A percentile compares a stretch with the other conserved stretches of the same genome.
Evolutionary conservation across 2,329 filamentous ascomycete species (phyloP).

Genomic region (Verruconis gallopava): DNA sequence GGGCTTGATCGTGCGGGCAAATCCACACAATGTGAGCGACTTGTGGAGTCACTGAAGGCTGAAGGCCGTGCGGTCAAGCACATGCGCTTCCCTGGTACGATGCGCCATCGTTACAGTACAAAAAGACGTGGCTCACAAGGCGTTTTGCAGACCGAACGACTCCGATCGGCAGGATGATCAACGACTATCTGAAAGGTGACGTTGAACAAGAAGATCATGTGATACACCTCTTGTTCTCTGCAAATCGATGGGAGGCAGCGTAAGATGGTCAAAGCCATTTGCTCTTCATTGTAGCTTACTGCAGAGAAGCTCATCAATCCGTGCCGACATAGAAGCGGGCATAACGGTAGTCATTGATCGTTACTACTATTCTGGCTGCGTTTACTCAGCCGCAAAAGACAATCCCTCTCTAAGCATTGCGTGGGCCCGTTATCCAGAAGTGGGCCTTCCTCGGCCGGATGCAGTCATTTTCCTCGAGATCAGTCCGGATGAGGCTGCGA

Average conservation of each 20-base stretch:
- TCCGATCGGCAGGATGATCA: constrained; percentile 76
- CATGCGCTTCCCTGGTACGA: constrained; percentile 52
- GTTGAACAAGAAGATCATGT: constrained; percentile 71
- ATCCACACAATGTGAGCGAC: constrained; percentile 69
- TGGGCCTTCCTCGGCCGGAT: constrained; percentile 78
- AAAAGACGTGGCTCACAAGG: constrained; percentile 1
- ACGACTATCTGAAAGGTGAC: constrained; percentile 62
- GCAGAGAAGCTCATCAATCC: constrained; percentile 20
- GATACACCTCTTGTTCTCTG: constrained; percentile 80
- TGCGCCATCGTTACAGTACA: neutral
- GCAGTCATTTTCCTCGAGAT: constrained; percentile 79
- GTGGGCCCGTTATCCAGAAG: constrained; percentile 77
- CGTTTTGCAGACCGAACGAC: constrained; percentile 57
- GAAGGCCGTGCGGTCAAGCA: constrained; percentile 42
- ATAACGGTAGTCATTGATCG: constrained; percentile 75
- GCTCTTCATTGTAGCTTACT: constrained; percentile 6
- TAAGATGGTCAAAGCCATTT: constrained; percentile 15
- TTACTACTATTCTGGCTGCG: constrained; percentile 89
- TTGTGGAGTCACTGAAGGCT: constrained; percentile 42
- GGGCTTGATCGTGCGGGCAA: constrained; percentile 85
- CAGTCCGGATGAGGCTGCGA: constrained; percentile 55
- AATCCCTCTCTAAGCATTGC: constrained; percentile 54
- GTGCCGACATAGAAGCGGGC: constrained; percentile 43
- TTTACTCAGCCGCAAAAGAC: constrained; percentile 82
- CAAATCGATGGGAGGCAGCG: constrained; percentile 72